These are phyloP conservation scores for Fallopia convolvulus DNA, from an alignment of 148 eudicot genomes.

Conservation along the genomic window DNA sequence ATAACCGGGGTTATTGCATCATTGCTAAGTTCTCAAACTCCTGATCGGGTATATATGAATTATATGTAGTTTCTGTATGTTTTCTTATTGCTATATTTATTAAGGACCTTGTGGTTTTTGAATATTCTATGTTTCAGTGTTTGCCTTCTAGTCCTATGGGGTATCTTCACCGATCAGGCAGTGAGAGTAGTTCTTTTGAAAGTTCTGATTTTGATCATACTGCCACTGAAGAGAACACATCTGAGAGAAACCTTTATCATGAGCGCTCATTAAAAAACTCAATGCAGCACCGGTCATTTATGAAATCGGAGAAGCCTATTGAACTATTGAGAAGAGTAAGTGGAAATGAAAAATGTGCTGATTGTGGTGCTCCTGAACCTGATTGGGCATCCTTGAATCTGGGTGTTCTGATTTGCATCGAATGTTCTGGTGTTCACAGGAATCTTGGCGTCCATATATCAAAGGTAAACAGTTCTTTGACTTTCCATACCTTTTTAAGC, in stretches of 20 bases:
- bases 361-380: conserved; percentile 96
- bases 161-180: conserved; percentile 81
- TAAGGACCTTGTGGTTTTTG: neutral
- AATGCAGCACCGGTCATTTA: conserved; percentile 50
- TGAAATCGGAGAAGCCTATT: conserved; percentile 76
- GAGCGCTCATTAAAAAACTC: conserved; percentile 63
- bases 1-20: conserved; percentile 98
- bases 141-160: conserved; percentile 72
- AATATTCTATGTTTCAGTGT: conserved; percentile 44
- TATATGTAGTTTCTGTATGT: neutral
- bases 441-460: conserved; percentile 99
- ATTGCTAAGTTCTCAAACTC: conserved; percentile 86
- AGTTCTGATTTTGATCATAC: conserved; percentile 83
- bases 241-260: conserved; percentile 64
- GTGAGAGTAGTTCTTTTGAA: conserved; percentile 97
- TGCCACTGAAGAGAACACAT: conserved; percentile 58
- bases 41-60: conserved; percentile 70
- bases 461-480: conserved; percentile 43
- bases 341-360: conserved; percentile 94
- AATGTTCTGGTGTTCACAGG: conserved; percentile 98
- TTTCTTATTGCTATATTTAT: conserved; percentile 11
- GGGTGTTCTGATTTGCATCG: conserved; percentile 96
- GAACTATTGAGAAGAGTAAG: conserved; percentile 68
- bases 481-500: neutral
- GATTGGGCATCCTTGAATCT: conserved; percentile 99